phyloP scores from a whole-genome alignment of 129 eudicot species.

The Flaveria sonorensis region DNA sequence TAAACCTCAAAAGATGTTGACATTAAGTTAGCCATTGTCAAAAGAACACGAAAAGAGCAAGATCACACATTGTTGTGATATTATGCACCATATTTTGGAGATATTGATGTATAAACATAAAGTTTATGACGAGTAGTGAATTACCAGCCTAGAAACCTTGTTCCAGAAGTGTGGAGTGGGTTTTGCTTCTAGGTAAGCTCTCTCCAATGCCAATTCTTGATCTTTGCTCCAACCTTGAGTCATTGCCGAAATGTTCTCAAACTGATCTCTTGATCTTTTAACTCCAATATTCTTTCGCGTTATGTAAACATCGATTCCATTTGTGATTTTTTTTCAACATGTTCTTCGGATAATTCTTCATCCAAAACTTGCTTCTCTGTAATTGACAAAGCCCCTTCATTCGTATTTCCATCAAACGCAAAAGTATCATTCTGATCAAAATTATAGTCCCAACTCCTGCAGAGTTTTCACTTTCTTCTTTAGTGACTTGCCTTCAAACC shows the following conservation, averaged over 20 bases:
- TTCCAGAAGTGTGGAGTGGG: conserved; percentile 71
- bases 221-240: too few species aligned
- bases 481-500: not conserved
- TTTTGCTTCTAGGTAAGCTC: too few species aligned
- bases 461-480: conserved; percentile 11
- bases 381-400: not conserved
- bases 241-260: conserved; percentile 37
- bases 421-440: not conserved
- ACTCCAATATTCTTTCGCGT: conserved; percentile 23
- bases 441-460: not conserved
- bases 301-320: conserved; percentile 18
- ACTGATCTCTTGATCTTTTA: conserved; percentile 37
- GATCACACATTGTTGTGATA: too few species aligned
- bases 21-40: too few species aligned
- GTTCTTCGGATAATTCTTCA: conserved; percentile 11
- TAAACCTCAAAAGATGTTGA: too few species aligned
- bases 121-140: too few species aligned
- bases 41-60: too few species aligned
- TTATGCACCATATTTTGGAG: too few species aligned
- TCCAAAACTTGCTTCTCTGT: conserved; percentile 17
- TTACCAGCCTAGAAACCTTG: conserved; percentile 35
- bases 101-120: too few species aligned
- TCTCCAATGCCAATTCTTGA: too few species aligned
- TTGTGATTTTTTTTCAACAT: not conserved
- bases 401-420: conserved; percentile 4